Conservation (phyloP, 129 eudicot genomes). For the Gnaphalium uliginosum region DNA sequence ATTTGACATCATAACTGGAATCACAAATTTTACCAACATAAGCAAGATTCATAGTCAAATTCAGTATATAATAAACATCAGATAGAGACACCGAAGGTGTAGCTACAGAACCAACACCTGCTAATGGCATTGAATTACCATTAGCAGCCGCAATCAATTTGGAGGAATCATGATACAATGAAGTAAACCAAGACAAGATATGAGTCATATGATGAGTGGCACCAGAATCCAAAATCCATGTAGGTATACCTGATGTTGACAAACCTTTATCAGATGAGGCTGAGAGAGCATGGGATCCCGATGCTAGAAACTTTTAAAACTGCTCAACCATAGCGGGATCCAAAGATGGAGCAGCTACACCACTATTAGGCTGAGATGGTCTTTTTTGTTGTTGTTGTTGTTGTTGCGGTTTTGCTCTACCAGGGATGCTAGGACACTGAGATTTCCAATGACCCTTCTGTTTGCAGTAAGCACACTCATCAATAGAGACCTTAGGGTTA, state of each 20-base stretch:
- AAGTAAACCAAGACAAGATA: background rate
- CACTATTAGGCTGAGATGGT: background rate
- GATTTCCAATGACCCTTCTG: background rate
- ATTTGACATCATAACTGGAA: background rate
- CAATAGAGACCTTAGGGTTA: background rate
- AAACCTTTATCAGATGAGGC: too few relatives aligned
- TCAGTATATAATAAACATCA: background rate
- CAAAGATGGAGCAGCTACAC: background rate
- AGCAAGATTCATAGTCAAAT: background rate
- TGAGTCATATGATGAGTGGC: background rate
- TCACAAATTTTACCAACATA: background rate
- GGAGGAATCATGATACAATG: background rate
- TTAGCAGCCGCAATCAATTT: background rate
- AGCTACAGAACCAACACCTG: background rate
- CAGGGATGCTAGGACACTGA: too few relatives aligned
- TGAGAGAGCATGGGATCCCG: too few relatives aligned
- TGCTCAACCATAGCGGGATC: background rate
- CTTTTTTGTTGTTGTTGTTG: background rate
- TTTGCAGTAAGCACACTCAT: background rate
- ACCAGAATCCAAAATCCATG: background rate
- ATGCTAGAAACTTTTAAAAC: too few relatives aligned
- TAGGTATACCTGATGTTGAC: background rate
- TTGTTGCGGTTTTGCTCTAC: background rate
- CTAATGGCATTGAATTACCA: background rate
- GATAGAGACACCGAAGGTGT: background rate